Percentiles rank a stretch among this genome's conserved stretches.
phyloP scores from a whole-genome alignment of 768 basidiomycete genomes.

The Guyanaporus albipodus region DNA sequence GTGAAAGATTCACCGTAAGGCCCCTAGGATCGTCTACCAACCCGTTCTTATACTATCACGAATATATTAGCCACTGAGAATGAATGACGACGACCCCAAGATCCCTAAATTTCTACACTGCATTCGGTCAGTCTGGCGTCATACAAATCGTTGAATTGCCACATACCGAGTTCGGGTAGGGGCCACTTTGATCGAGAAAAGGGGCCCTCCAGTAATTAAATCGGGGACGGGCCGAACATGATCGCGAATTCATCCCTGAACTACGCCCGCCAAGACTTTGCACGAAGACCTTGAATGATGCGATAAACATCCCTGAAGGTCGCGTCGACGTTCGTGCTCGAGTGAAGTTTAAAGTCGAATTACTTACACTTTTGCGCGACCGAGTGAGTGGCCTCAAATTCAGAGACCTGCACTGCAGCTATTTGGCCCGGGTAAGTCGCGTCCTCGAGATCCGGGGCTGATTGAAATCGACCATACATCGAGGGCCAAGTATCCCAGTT shows the following conservation, averaged over 20 bases:
- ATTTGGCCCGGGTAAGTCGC: too few relatives aligned
- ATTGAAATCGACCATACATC: too few relatives aligned
- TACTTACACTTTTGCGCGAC: too few relatives aligned
- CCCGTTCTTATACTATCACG: conserved; percentile 8
- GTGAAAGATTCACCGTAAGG: not conserved
- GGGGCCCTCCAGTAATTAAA: not conserved
- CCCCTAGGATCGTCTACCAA: not conserved
- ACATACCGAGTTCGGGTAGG: not conserved
- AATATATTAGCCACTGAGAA: conserved; percentile 11
- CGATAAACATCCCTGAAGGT: too few relatives aligned
- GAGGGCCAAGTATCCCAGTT: too few relatives aligned
- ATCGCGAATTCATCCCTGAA: not conserved
- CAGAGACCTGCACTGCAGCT: too few relatives aligned
- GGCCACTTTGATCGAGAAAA: conserved; percentile 3
- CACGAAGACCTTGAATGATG: too few relatives aligned
- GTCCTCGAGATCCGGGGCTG: too few relatives aligned
- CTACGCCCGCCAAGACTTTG: too few relatives aligned
- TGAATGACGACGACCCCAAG: not conserved
- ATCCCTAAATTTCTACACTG: not conserved
- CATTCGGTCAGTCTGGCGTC: not conserved
- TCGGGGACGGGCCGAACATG: not conserved
- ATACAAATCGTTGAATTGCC: not conserved
- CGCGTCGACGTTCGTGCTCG: too few relatives aligned
- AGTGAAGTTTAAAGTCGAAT: too few relatives aligned
- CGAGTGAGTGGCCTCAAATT: too few relatives aligned